Evolutionary conservation across 1,284 basidiomycete species (phyloP), one percentile per base, ranked within the genome.

Genomic region (Sporisorium reilianum): DNA sequence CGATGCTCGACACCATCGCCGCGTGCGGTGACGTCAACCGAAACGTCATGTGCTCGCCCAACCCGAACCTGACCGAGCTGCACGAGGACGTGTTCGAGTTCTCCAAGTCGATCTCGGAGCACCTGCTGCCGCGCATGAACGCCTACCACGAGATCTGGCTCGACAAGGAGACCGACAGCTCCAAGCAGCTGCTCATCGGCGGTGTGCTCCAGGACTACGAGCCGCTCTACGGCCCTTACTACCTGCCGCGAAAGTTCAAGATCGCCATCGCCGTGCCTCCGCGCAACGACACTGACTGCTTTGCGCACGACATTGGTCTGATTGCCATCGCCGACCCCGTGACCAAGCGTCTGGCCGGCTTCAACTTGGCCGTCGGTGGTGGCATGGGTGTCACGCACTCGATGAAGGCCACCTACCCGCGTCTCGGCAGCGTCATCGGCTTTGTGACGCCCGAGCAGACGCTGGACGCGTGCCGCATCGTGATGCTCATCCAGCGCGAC

Each of bases 141-240:
- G 96, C 97, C 2, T 99, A 99, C 86, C 95, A 97, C 85, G 97
- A 99, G 87, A 98, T 99, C 79, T 99, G 97, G 96, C 88, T 98
- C 55, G 94, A 98, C 88, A 77, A 82, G 75, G 69, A 69, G 61
- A 84, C 83, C 36, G 83, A 84, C 68, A 78, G 74, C 65, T 77
- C 75, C 61, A 82, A 82, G 69, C 95, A 97, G 87, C 87, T 95
- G 75, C 91, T 98, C 36, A 92, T 91, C 20, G 94, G 94, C 26
- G 94, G 94, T 45, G 93, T 94, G 1, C 86, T 97, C 70, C 91
- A 94, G 85, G 97, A 99, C 86, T 90, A 93, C 76, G 96, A 99
- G 87, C 96, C 97, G 1, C 87, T 98, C 18, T 99, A 99, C 85
- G 97, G 97, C 48, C 92, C 94, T 79, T 96, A 94, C 87, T 99